Evolutionary conservation across 441 rosid species (phyloP).

Genomic region (Arabidopsis hybrid): DNA sequence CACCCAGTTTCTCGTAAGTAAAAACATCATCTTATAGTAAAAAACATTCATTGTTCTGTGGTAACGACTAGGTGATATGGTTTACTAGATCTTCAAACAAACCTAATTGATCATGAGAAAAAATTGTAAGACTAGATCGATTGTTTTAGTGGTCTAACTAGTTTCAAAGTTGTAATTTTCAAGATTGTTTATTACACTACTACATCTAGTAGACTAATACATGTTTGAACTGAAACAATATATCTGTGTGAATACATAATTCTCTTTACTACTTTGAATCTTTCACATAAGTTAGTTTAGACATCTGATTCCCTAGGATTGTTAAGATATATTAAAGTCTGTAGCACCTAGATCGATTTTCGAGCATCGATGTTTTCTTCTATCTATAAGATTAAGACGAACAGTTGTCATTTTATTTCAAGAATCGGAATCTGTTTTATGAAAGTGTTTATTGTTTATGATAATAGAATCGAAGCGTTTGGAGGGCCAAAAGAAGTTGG

Average conservation of each 20-base stretch:
- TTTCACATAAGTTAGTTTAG: not conserved
- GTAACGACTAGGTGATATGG: not conserved
- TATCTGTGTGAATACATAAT: too few species aligned
- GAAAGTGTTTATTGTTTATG: conserved; percentile 7
- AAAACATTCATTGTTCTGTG: not conserved
- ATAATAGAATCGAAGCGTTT: conserved; percentile 71
- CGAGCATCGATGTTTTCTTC: not conserved
- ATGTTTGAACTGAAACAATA: not conserved
- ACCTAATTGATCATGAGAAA: not conserved
- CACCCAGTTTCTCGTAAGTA: conserved; percentile 82
- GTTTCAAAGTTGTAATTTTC: not conserved
- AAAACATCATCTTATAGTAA: not conserved
- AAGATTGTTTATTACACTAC: not conserved
- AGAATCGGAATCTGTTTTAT: not conserved
- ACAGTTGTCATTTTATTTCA: not conserved
- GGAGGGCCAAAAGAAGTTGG: conserved; percentile 86
- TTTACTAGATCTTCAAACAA: not conserved
- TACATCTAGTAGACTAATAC: too few species aligned
- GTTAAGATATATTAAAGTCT: not conserved
- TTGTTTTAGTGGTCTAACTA: not conserved
- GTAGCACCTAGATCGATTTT: not conserved
- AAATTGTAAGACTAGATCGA: not conserved
- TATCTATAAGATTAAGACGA: not conserved
- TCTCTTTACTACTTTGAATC: not conserved
- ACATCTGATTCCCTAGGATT: not conserved